Evolutionary conservation across 331 rosid species (phyloP).

Genomic region (Quercus tomentella): DNA sequence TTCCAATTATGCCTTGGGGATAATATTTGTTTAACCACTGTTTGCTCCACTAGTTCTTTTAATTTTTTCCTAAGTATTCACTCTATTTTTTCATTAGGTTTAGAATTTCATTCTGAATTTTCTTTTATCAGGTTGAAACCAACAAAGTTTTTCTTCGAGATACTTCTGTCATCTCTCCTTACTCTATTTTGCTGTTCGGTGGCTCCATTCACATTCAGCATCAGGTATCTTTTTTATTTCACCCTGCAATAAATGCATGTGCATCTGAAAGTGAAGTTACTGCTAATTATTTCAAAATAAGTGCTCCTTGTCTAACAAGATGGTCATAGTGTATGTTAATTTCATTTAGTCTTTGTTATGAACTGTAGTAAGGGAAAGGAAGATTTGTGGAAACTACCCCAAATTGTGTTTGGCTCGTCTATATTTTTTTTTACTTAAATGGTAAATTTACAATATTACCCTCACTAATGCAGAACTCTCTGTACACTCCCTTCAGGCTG

Average conservation of each 20-base stretch:
- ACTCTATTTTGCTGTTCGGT: conserved; percentile 88
- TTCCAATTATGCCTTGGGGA: background rate
- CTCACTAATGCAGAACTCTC: no score
- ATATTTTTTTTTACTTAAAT: no score
- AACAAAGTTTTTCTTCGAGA: conserved; percentile 79
- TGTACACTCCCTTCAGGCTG: no score
- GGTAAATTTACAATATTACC: no score
- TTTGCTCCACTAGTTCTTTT: background rate
- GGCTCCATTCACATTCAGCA: conserved; percentile 85
- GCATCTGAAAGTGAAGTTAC: background rate
- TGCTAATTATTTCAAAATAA: background rate
- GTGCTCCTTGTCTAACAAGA: background rate
- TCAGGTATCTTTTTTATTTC: conserved; percentile 52
- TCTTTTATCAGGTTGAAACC: conserved; percentile 76
- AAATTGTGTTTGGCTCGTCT: no score
- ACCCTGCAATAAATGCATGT: background rate
- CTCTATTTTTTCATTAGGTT: conserved; percentile 2
- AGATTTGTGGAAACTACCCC: no score
- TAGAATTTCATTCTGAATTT: background rate
- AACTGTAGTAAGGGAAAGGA: no score
- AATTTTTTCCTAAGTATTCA: background rate
- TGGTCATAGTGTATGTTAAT: no score
- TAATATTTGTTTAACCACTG: background rate
- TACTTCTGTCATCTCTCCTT: conserved; percentile 81
- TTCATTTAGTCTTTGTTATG: no score